Evolutionary conservation across 805 yeast genomes (phyloP), one percentile per base, ranked within the genome.

Genomic region (Yarrowia hollandica): DNA sequence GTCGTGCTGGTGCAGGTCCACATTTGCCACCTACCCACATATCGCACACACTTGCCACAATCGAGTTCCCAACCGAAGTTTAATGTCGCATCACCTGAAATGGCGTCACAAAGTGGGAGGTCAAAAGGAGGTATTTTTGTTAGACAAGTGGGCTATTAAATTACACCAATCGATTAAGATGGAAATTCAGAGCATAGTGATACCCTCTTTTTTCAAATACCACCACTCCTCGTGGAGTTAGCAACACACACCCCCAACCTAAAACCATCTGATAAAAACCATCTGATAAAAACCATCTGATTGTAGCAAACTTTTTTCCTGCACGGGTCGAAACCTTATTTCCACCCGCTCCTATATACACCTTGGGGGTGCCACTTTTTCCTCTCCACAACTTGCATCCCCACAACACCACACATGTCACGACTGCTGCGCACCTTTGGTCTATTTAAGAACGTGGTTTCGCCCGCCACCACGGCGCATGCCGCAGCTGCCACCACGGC

Each of bases 241-340:
- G n/a, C n/a, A n/a, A n/a, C n/a, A n/a, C n/a, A n/a, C 26, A 12
- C 42, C n/a, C 11, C 11, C 19, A 37, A 37, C 42, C 12, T 14
- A 39, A 39, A 26, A 18, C 25, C 35, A 44, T 42, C 50, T 42
- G 46, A 39, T 39, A 37, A 39, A 41, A 15, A 8, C 30, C 35
- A 44, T 44, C 52, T 41, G 52, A 42, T 42, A 39, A 42, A 44
- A 44, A 30, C 34, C 52, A 44, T 44, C 52, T 33, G 55, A 48
- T 46, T 48, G 33, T 2, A 48, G 39, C 55, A 48, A 48, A 48
- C 39, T 48, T 48, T 48, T 46, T 21, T 25, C 35, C 14, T 44
- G 52, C n/a, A 44, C 16, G 16, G 30, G n/a, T 18, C 26, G 14
- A 15, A 48, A 33, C 38, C 30, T 33, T 30, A 19, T 30, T 11